These are phyloP conservation scores for Trichophaea hybrida DNA, from an alignment of 2,329 filamentous ascomycete species.

Conservation along the genomic window DNA sequence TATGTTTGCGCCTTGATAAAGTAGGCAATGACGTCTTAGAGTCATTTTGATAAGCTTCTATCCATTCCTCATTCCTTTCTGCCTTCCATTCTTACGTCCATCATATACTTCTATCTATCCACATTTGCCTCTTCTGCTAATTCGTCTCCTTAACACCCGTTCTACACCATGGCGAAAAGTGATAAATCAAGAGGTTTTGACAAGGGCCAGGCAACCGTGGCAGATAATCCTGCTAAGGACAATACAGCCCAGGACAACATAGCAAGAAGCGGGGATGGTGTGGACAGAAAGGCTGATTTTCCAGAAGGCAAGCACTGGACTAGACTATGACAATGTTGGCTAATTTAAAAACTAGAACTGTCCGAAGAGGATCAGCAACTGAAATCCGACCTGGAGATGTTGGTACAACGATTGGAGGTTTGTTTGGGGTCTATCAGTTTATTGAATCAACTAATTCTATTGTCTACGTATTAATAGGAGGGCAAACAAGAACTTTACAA, in stretches of 20 bases:
- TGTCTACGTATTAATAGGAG: constrained; percentile 44
- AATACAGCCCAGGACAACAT: constrained; percentile 44
- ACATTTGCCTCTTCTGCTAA: no score
- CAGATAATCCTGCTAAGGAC: constrained; percentile 49
- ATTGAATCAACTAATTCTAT: constrained; percentile 8
- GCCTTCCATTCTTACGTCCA: no score
- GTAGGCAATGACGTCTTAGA: no score
- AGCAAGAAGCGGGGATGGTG: constrained; percentile 49
- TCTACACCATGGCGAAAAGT: constrained; percentile 64
- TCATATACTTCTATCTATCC: no score
- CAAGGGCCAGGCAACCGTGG: constrained; percentile 93
- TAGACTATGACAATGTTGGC: constrained; percentile 28
- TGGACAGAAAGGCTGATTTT: constrained; percentile 58
- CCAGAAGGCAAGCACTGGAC: constrained; percentile 42
- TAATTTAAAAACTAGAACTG: constrained; percentile 58
- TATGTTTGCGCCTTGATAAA: no score
- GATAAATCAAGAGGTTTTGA: constrained; percentile 70
- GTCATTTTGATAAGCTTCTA: no score
- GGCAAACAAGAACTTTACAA: constrained; percentile 77
- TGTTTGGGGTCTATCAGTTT: constrained; percentile 2
- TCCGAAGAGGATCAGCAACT: constrained; percentile 97
- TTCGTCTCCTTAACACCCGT: no score
- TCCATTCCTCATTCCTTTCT: no score
- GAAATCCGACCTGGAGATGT: constrained; percentile 94
- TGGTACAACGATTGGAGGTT: constrained; percentile 80